Conservation (phyloP, 1,284 basidiomycete species). For the Paramarasmius palmivorus region DNA sequence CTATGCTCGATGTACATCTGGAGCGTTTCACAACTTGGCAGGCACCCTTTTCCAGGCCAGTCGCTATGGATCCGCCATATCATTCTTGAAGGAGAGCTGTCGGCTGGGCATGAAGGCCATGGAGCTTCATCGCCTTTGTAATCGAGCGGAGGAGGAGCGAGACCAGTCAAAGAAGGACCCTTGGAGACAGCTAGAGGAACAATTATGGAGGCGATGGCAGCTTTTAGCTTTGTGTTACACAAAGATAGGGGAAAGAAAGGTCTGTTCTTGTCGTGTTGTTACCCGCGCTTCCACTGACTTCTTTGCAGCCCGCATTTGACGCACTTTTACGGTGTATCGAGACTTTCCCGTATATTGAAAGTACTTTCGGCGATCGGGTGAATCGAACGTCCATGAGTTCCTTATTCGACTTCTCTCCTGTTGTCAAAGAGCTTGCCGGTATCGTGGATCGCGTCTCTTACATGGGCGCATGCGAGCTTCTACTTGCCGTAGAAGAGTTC, state of each 20-base stretch:
- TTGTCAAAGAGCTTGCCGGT: constrained; percentile 52
- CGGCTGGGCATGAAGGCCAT: constrained; percentile 50
- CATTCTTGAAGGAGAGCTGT: constrained; percentile 66
- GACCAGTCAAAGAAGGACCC: constrained; percentile 42
- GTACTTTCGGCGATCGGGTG: constrained; percentile 33
- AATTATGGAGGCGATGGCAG: constrained; percentile 73
- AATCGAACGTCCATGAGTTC: constrained; percentile 26
- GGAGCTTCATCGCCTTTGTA: constrained; percentile 21
- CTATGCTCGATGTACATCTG: constrained; percentile 65
- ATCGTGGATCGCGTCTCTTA: constrained; percentile 69
- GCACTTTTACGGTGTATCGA: constrained; percentile 55
- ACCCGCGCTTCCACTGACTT: not conserved
- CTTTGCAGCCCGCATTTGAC: constrained; percentile 55
- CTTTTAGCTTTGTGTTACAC: constrained; percentile 75
- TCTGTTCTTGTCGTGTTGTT: constrained; percentile 26
- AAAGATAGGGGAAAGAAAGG: constrained; percentile 73
- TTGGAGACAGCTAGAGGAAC: constrained; percentile 62
- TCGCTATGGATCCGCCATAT: constrained; percentile 58
- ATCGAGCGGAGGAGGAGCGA: constrained; percentile 12
- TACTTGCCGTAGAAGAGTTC: constrained; percentile 46
- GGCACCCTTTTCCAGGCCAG: constrained; percentile 63
- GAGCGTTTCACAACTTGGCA: constrained; percentile 65
- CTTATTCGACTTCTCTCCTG: constrained; percentile 39
- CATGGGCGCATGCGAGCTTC: constrained; percentile 62
- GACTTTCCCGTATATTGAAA: constrained; percentile 50